Base-by-base conservation (phyloP, 176 grass and related monocot species). In the Aegilops tauschii region DNA sequence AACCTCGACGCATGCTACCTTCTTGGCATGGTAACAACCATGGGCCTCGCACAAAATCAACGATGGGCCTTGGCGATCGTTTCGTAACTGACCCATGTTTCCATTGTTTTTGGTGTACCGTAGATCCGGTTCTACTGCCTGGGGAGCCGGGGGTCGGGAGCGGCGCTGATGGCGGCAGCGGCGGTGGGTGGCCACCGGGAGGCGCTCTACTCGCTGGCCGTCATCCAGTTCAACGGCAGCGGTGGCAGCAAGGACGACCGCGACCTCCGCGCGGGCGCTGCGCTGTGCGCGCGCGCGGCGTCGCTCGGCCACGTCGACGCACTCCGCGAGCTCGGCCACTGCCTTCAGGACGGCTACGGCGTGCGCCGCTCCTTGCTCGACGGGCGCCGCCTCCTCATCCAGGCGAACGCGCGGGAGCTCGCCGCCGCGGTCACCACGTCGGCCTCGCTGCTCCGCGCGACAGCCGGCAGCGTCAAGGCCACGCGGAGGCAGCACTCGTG, bases 41-140 rank as follows among this genome's bases (percentile, higher is more conserved):
- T 5, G 34, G 30, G 5, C 12, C 12, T 7, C 9, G 36, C n/a
- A 11, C 3, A 63, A 5, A 80, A 50, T 21, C 18, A 23, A 34
- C 32, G 32, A 34, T 34, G 4, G 32, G 32, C 32, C 32, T 27
- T 67, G 16, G 8, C 21, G 72, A 69, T 50, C 42, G 40, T 42
- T 42, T 42, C 40, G 44, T 54, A 30, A 34, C 52, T 58, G 73
- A 83, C 28, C 61, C 16, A 18, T 50, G 45, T 50, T 49, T 49
- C 47, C 47, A 49, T 54, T 54, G 50, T 71, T n/a, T 40, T 20
- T 18, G 9, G 7, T 16, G 4, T 20, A 20, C 4, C 12, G 73
- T 74, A 96, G 94, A 96, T 97, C 31, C 92, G 91, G 63, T 97
- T 94, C 88, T 94, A 97, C 79, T 94, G 90, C 74, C 74, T 94